These are phyloP conservation scores for Tolypocladium paradoxum DNA, from an alignment of 2,329 filamentous ascomycete species.

Conservation along the genomic window DNA sequence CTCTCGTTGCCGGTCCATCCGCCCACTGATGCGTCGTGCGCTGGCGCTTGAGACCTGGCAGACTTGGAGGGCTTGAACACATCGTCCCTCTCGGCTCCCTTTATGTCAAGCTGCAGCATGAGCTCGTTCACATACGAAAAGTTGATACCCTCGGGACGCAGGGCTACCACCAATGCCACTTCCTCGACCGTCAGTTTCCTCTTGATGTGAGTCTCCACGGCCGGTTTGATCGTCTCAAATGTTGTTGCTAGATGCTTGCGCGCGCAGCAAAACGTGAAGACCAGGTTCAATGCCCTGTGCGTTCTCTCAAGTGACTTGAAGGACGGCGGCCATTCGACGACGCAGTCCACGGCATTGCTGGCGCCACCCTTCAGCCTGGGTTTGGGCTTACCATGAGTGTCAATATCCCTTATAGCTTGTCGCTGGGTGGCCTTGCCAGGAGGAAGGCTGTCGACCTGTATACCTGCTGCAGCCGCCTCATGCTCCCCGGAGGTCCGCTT, in stretches of 20 bases:
- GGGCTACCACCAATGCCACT: conserved; percentile 67
- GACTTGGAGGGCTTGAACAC: conserved; percentile 41
- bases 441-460: background rate
- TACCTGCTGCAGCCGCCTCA: background rate
- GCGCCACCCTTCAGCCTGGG: conserved; percentile 8
- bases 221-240: conserved; percentile 73
- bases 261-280: conserved; percentile 91
- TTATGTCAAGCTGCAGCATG: conserved; percentile 69
- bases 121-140: conserved; percentile 83
- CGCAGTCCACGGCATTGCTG: conserved; percentile 15
- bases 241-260: conserved; percentile 88
- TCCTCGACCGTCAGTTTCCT: conserved; percentile 61
- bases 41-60: conserved; percentile 37
- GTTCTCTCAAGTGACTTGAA: conserved; percentile 66
- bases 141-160: conserved; percentile 68
- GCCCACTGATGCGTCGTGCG: conserved; percentile 45
- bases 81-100: conserved; percentile 55
- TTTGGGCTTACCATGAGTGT: conserved; percentile 1
- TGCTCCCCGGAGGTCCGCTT: background rate
- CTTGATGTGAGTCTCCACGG: conserved; percentile 76
- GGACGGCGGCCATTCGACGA: conserved; percentile 57
- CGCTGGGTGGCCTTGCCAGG: background rate
- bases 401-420: background rate
- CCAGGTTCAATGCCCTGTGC: conserved; percentile 78
- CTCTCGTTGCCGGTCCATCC: conserved; percentile 40